A percentile compares a stretch with the other conserved stretches of the same genome.
Evolutionary conservation across 306 rosid species (phyloP).

Genomic region (Sphenostylis stenocarpa): DNA sequence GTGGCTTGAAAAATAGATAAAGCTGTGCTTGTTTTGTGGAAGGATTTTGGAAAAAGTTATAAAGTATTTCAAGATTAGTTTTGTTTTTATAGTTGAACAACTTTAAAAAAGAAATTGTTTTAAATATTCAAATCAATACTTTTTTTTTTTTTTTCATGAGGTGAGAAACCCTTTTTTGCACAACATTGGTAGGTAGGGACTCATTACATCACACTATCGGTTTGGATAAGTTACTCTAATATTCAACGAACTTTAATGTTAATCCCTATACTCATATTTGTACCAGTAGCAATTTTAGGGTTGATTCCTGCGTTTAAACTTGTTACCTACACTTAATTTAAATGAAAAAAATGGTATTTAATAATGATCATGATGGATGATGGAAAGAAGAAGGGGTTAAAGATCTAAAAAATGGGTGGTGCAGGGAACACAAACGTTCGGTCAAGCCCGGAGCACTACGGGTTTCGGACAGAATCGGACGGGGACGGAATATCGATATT

Average conservation of each 20-base stretch:
- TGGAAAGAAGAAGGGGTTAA: too few species aligned
- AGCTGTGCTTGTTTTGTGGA: neutral
- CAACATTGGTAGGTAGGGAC: neutral
- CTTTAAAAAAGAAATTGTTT: constrained; percentile 2
- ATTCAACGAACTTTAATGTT: neutral
- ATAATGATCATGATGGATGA: too few species aligned
- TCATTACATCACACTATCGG: neutral
- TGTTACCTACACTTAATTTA: too few species aligned
- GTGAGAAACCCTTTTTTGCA: neutral
- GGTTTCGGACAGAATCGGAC: constrained; percentile 76
- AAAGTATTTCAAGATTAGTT: neutral
- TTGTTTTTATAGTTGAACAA: neutral
- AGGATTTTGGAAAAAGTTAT: neutral
- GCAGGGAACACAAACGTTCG: constrained; percentile 76
- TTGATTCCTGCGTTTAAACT: neutral
- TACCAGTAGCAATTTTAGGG: neutral
- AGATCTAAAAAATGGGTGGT: neutral
- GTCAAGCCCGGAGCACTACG: constrained; percentile 87
- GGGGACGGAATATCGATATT: constrained; percentile 91
- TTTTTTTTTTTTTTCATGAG: neutral
- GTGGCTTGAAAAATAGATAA: neutral
- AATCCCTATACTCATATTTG: neutral
- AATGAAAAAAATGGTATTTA: too few species aligned
- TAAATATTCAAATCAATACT: neutral
- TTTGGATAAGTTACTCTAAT: neutral